These are phyloP conservation scores for Starmerella powellii DNA, from an alignment of 805 yeast genomes.

Conservation along the genomic window DNA sequence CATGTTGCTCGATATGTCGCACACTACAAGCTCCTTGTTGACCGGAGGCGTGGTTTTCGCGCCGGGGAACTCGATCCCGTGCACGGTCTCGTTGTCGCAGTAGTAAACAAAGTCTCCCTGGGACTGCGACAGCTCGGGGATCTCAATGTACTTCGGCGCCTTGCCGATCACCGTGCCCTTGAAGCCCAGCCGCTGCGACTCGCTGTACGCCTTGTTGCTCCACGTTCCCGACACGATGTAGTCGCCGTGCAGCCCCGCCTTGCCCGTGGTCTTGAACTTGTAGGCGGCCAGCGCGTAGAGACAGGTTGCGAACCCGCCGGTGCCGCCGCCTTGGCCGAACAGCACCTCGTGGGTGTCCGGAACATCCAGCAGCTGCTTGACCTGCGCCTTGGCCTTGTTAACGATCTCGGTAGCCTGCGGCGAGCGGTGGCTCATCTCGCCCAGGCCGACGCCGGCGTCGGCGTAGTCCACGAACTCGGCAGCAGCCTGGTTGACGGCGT, in stretches of 20 bases:
- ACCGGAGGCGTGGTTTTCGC: constrained; percentile 41
- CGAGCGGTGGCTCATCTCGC: constrained; percentile 94
- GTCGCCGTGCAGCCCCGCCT: constrained; percentile 48
- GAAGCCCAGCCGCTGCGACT: constrained; percentile 71
- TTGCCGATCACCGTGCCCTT: constrained; percentile 60
- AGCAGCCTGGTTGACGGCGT: constrained; percentile 80
- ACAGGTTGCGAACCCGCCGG: constrained; percentile 83
- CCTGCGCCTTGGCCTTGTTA: constrained; percentile 57
- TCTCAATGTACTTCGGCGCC: constrained; percentile 53
- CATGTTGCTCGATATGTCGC: constrained; percentile 91
- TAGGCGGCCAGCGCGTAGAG: constrained; percentile 71
- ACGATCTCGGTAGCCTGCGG: constrained; percentile 66
- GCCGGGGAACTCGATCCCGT: constrained; percentile 76
- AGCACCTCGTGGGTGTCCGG: constrained; percentile 92
- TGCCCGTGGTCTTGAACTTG: constrained; percentile 60
- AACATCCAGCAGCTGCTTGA: constrained; percentile 51
- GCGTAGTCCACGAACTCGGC: constrained; percentile 63
- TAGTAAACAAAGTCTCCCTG: constrained; percentile 75
- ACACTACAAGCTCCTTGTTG: constrained; percentile 35
- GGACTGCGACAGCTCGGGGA: constrained; percentile 50
- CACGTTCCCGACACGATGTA: constrained; percentile 88
- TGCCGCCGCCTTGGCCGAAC: constrained; percentile 96
- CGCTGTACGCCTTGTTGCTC: constrained; percentile 82
- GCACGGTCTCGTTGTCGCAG: constrained; percentile 95
- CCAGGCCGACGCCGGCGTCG: constrained; percentile 68